Conservation (phyloP, 2,329 filamentous ascomycete genomes). For the Hymenoscyphus fructigenus region DNA sequence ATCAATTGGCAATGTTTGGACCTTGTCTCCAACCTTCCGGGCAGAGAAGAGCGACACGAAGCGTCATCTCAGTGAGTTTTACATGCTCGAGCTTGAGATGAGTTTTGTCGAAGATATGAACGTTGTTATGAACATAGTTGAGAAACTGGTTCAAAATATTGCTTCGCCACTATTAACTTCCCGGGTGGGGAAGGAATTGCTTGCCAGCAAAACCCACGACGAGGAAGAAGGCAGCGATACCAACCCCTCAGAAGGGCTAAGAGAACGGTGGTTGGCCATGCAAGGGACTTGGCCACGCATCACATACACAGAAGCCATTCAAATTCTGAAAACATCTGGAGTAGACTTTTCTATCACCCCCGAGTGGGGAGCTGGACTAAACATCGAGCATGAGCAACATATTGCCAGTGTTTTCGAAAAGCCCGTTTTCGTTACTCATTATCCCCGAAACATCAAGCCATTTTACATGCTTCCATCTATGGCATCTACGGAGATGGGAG, state of each 20-base stretch:
- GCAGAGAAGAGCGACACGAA: slow-evolving; percentile 92
- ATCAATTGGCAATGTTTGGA: slow-evolving; percentile 88
- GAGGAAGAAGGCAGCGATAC: neutral
- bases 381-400: slow-evolving; percentile 90
- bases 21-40: slow-evolving; percentile 88
- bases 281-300: slow-evolving; percentile 71
- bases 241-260: slow-evolving; percentile 50
- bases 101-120: slow-evolving; percentile 71
- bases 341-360: slow-evolving; percentile 66
- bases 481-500: slow-evolving; percentile 9
- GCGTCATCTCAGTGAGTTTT: slow-evolving; percentile 94
- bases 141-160: slow-evolving; percentile 69
- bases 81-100: slow-evolving; percentile 95
- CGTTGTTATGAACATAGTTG: slow-evolving; percentile 74
- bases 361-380: slow-evolving; percentile 70
- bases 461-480: slow-evolving; percentile 77
- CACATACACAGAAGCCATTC: slow-evolving; percentile 77
- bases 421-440: slow-evolving; percentile 90
- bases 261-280: slow-evolving; percentile 68
- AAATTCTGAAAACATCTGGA: slow-evolving; percentile 60
- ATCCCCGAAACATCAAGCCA: slow-evolving; percentile 84
- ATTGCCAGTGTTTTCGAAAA: slow-evolving; percentile 59
- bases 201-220: slow-evolving; percentile 7
- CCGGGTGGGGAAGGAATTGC: slow-evolving; percentile 53
- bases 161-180: slow-evolving; percentile 45